Conservation (phyloP, 2,329 filamentous ascomycete genomes). For the Xylariaceae sp. region DNA sequence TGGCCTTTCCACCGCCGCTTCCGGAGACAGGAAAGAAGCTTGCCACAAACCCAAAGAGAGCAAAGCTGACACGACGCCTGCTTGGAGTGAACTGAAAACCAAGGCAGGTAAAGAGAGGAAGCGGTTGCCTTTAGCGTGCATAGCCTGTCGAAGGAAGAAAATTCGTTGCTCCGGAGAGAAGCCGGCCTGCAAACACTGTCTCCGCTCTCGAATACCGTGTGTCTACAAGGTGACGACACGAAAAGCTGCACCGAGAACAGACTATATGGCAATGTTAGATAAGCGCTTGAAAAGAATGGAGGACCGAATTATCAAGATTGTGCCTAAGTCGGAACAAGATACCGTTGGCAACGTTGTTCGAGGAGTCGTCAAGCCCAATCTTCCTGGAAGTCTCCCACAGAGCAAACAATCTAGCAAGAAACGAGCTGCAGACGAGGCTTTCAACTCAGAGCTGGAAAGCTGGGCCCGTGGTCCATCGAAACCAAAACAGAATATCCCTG, state of each 20-base stretch:
- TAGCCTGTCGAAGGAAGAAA: conserved; percentile 94
- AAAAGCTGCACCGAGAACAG: conserved; percentile 89
- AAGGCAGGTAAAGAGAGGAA: conserved; percentile 96
- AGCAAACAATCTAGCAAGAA: conserved; percentile 67
- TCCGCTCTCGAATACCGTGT: conserved; percentile 87
- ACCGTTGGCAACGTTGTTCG: conserved; percentile 64
- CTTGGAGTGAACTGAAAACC: conserved; percentile 81
- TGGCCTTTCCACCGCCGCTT: conserved; percentile 44
- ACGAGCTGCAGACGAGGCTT: conserved; percentile 80
- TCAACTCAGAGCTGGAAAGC: conserved; percentile 72
- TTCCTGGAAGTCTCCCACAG: conserved; percentile 50
- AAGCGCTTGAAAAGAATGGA: conserved; percentile 96
- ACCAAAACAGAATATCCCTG: conserved; percentile 43
- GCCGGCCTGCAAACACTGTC: conserved; percentile 93
- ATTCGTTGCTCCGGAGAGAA: conserved; percentile 97
- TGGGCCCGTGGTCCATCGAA: conserved; percentile 66
- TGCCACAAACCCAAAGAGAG: conserved; percentile 53
- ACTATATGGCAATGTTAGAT: conserved; percentile 99
- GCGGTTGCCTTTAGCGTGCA: conserved; percentile 86
- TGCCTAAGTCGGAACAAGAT: conserved; percentile 80
- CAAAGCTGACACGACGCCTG: conserved; percentile 55
- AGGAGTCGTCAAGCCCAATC: conserved; percentile 78
- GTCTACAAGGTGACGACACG: conserved; percentile 96
- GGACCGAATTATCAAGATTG: conserved; percentile 91
- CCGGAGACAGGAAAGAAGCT: conserved; percentile 51